phyloP scores from a whole-genome alignment of 768 basidiomycete species.

The Leccinum ochraceum region DNA sequence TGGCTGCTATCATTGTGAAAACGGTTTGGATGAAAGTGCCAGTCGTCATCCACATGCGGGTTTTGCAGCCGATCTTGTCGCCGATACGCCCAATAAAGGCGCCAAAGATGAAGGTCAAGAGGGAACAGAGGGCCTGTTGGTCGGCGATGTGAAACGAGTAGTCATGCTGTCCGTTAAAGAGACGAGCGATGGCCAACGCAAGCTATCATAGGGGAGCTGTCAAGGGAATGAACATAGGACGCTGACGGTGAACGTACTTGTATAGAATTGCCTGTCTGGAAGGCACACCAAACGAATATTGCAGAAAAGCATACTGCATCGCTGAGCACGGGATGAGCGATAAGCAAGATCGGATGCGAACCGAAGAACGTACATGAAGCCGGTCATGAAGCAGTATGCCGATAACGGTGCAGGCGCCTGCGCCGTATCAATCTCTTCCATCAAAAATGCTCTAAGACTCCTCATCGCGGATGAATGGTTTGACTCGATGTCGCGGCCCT shows the following conservation, averaged over 20 bases:
- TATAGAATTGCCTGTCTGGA: slow-evolving; percentile 78
- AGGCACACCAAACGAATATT: slow-evolving; percentile 82
- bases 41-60: slow-evolving; percentile 70
- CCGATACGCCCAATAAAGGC: slow-evolving; percentile 82
- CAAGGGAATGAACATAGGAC: background rate
- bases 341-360: background rate
- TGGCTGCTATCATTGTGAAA: slow-evolving; percentile 71
- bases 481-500: slow-evolving; percentile 19
- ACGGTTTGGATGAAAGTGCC: slow-evolving; percentile 76
- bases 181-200: slow-evolving; percentile 75
- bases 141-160: slow-evolving; percentile 75
- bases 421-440: slow-evolving; percentile 27
- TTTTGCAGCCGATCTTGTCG: slow-evolving; percentile 74
- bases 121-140: slow-evolving; percentile 79
- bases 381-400: slow-evolving; percentile 78
- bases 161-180: slow-evolving; percentile 62
- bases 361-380: slow-evolving; percentile 58
- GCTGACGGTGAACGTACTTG: slow-evolving; percentile 42
- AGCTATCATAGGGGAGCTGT: slow-evolving; percentile 44
- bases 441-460: slow-evolving; percentile 14
- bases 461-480: slow-evolving; percentile 5
- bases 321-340: slow-evolving; percentile 34
- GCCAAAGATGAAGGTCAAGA: slow-evolving; percentile 74
- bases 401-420: slow-evolving; percentile 53
- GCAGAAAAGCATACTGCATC: slow-evolving; percentile 77